These are phyloP conservation scores for Aspergillus neotritici DNA, from an alignment of 2,329 filamentous ascomycete genomes.

Conservation along the genomic window DNA sequence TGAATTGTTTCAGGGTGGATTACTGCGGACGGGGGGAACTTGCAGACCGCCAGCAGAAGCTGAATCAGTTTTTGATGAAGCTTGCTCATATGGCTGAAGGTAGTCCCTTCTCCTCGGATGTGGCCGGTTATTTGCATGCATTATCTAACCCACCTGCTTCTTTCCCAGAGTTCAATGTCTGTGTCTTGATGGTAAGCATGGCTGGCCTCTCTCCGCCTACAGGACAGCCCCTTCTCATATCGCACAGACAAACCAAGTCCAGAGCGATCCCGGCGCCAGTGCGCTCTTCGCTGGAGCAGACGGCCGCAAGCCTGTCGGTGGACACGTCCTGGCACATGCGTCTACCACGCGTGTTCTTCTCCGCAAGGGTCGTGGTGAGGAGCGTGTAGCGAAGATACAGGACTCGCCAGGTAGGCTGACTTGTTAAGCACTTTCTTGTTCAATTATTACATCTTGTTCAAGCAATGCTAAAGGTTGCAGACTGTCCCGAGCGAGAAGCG, in stretches of 20 bases:
- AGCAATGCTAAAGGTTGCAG: constrained; percentile 31
- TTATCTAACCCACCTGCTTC: constrained; percentile 6
- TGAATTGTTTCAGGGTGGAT: constrained; percentile 64
- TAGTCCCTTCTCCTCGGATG: constrained; percentile 22
- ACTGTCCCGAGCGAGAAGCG: constrained; percentile 63
- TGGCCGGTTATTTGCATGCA: neutral
- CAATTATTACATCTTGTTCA: constrained; percentile 5
- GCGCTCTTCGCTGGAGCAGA: constrained; percentile 63
- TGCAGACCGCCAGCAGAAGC: constrained; percentile 62
- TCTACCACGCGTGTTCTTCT: constrained; percentile 62
- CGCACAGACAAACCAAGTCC: constrained; percentile 61
- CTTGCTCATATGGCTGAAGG: constrained; percentile 61
- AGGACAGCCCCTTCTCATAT: constrained; percentile 3
- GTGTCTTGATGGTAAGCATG: constrained; percentile 53
- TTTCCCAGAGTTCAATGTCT: constrained; percentile 58
- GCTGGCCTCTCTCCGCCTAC: neutral
- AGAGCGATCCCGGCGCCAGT: constrained; percentile 64
- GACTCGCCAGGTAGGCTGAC: constrained; percentile 60
- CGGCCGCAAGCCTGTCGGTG: constrained; percentile 61
- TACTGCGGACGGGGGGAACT: constrained; percentile 62
- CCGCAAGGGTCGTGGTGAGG: constrained; percentile 63
- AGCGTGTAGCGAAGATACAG: constrained; percentile 64
- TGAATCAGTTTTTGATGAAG: constrained; percentile 60
- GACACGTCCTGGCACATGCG: constrained; percentile 64
- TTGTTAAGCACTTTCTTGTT: neutral